phyloP scores from a whole-genome alignment of 768 basidiomycete genomes.

The Calocybe indica region DNA sequence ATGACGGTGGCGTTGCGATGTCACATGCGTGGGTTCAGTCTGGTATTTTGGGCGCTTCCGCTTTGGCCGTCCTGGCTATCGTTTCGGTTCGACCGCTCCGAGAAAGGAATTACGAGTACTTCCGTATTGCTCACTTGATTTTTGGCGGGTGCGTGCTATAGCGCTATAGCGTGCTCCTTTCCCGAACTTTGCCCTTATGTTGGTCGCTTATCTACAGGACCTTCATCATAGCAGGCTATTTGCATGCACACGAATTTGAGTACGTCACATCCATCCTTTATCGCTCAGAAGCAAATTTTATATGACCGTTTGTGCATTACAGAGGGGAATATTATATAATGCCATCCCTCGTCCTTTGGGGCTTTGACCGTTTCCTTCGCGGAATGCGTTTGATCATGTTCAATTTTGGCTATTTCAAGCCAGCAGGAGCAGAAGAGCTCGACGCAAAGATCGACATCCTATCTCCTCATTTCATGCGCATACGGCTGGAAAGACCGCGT shows the following conservation, averaged over 20 bases:
- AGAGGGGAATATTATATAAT: slow-evolving; percentile 33
- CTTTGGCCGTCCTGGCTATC: slow-evolving; percentile 37
- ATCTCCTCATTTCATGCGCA: slow-evolving; percentile 39
- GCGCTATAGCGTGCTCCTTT: slow-evolving; percentile 21
- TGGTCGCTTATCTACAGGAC: slow-evolving; percentile 17
- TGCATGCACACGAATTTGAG: slow-evolving; percentile 22
- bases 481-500: slow-evolving; percentile 35
- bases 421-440: slow-evolving; percentile 16
- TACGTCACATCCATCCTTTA: no score
- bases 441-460: slow-evolving; percentile 37
- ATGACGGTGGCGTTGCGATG: slow-evolving; percentile 6
- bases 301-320: neutral
- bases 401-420: slow-evolving; percentile 37
- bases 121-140: slow-evolving; percentile 42
- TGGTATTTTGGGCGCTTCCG: slow-evolving; percentile 28
- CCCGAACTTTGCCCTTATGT: slow-evolving; percentile 1
- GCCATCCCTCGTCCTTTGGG: slow-evolving; percentile 51
- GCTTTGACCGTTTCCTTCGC: slow-evolving; percentile 46
- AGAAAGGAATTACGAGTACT: slow-evolving; percentile 41
- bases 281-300: neutral
- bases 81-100: slow-evolving; percentile 46
- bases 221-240: slow-evolving; percentile 33
- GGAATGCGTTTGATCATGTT: slow-evolving; percentile 33
- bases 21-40: slow-evolving; percentile 23
- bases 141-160: slow-evolving; percentile 6